phyloP scores from a whole-genome alignment of 2,329 filamentous ascomycete genomes.

The Aureobasidium vineae region DNA sequence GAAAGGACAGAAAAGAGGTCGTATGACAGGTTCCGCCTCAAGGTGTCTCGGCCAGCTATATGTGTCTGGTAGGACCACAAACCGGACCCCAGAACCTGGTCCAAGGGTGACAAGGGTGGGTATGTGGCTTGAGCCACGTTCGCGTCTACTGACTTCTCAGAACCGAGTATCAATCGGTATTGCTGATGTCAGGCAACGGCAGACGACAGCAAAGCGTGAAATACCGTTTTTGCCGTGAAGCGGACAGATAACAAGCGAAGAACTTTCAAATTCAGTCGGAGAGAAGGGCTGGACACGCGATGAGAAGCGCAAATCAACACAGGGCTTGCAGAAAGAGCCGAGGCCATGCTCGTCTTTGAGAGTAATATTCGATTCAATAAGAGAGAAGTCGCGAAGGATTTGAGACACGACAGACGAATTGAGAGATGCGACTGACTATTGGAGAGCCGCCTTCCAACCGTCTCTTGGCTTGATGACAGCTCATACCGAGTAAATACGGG shows the following conservation, averaged over 20 bases:
- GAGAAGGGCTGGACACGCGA: not conserved
- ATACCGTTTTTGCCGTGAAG: not conserved
- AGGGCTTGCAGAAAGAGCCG: not conserved
- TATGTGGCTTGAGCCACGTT: constrained; percentile 11
- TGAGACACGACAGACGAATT: constrained; percentile 1
- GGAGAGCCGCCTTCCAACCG: not conserved
- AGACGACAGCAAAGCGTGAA: not conserved
- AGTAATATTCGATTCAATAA: not conserved
- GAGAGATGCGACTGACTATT: not conserved
- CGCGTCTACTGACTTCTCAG: not conserved
- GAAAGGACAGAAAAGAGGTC: not conserved
- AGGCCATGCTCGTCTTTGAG: not conserved
- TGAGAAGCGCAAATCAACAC: not conserved
- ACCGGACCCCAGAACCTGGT: not conserved
- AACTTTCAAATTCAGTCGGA: not conserved
- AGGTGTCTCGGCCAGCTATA: constrained; percentile 9
- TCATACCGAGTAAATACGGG: too few relatives aligned
- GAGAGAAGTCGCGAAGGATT: not conserved
- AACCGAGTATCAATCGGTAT: not conserved
- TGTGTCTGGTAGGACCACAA: not conserved
- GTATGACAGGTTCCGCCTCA: not conserved
- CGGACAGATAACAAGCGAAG: not conserved
- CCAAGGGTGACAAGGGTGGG: not conserved
- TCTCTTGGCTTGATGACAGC: not conserved
- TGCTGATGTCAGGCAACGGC: not conserved